phyloP scores from a whole-genome alignment of 768 basidiomycete genomes.

The Pleurotus giganteus region DNA sequence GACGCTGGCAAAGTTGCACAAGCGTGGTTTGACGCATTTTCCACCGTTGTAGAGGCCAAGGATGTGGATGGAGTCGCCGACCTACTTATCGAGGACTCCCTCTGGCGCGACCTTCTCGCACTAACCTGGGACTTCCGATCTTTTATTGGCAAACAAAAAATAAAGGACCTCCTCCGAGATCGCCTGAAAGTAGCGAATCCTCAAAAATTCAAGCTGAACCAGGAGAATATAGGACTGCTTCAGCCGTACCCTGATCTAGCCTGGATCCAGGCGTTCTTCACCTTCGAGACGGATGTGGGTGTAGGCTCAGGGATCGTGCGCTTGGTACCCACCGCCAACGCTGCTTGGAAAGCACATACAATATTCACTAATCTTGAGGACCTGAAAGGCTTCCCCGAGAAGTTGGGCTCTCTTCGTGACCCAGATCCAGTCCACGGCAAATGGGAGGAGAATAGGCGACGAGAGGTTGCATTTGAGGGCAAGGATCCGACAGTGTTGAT shows the following conservation, averaged over 20 bases:
- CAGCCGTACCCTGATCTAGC: constrained; percentile 37
- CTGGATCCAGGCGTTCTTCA: constrained; percentile 47
- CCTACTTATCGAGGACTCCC: constrained; percentile 35
- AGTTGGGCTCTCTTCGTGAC: constrained; percentile 26
- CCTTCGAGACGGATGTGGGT: constrained; percentile 45
- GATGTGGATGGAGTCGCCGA: constrained; percentile 33
- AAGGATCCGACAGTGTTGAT: constrained; percentile 52
- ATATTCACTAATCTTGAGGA: constrained; percentile 50
- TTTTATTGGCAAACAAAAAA: constrained; percentile 40
- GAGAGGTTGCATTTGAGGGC: constrained; percentile 42
- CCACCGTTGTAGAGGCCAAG: constrained; percentile 26
- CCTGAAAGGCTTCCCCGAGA: constrained; percentile 42
- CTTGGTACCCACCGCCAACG: constrained; percentile 43
- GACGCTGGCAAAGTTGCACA: constrained; percentile 35
- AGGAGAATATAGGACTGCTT: constrained; percentile 22
- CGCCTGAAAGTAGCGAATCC: constrained; percentile 33
- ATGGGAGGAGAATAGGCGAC: constrained; percentile 43
- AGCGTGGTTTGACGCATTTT: constrained; percentile 42
- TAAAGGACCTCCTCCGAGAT: constrained; percentile 44
- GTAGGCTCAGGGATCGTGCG: constrained; percentile 43
- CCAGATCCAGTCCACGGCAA: constrained; percentile 33
- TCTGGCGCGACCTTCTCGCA: constrained; percentile 62
- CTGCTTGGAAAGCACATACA: constrained; percentile 53
- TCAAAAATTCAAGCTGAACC: constrained; percentile 28
- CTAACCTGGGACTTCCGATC: constrained; percentile 66